phyloP scores from a whole-genome alignment of 2,329 filamentous ascomycete species.

The Knufia petricola region DNA sequence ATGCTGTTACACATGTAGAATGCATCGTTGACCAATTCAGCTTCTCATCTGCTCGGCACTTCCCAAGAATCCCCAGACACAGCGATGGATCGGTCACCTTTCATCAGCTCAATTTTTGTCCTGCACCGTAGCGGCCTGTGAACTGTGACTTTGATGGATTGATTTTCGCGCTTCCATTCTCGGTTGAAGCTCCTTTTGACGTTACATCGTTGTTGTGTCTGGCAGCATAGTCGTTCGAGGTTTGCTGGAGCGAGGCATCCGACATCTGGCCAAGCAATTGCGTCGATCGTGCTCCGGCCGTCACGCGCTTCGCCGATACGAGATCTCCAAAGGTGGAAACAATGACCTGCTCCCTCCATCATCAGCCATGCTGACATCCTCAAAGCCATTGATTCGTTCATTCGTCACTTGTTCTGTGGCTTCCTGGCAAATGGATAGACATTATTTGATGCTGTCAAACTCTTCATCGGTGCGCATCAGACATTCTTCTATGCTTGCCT shows the following conservation, averaged over 20 bases:
- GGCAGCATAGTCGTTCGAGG: slow-evolving; percentile 14
- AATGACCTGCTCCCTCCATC: slow-evolving; percentile 26
- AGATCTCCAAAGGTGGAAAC: slow-evolving; percentile 28
- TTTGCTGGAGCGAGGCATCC: slow-evolving; percentile 26
- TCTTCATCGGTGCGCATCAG: slow-evolving; percentile 25
- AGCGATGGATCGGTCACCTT: not conserved
- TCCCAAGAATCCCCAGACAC: no score
- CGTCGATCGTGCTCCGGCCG: slow-evolving; percentile 28
- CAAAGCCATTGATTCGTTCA: slow-evolving; percentile 24
- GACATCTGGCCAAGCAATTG: slow-evolving; percentile 32
- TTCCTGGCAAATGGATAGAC: slow-evolving; percentile 24
- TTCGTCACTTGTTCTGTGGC: slow-evolving; percentile 24
- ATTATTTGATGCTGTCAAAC: slow-evolving; percentile 24
- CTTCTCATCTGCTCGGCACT: no score
- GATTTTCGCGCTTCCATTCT: not conserved
- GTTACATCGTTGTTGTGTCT: not conserved
- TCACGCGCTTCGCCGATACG: slow-evolving; percentile 26
- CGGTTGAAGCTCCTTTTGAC: not conserved
- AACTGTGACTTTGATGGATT: not conserved
- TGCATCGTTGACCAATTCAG: no score
- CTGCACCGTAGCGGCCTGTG: not conserved
- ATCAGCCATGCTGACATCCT: slow-evolving; percentile 25
- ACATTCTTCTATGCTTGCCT: slow-evolving; percentile 29
- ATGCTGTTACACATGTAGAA: no score
- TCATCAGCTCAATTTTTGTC: not conserved